Conservation (phyloP, 345 rosid genomes). For the Populus deltoides region DNA sequence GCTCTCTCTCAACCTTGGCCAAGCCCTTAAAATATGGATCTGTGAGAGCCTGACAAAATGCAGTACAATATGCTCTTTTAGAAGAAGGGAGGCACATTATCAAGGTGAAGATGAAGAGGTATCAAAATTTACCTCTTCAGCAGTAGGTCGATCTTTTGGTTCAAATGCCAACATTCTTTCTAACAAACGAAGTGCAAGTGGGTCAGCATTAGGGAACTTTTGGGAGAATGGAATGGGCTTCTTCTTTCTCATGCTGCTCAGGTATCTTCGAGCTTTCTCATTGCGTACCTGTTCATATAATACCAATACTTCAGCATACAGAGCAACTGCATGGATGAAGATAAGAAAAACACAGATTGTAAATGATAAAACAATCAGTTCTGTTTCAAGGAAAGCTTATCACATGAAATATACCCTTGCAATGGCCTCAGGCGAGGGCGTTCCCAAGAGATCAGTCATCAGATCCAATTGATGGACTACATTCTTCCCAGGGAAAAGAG, state of each 20-base stretch:
- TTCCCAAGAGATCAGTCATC: constrained; percentile 92
- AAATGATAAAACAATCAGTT: constrained; percentile 2
- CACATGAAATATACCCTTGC: constrained; percentile 61
- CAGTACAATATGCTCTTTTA: constrained; percentile 11
- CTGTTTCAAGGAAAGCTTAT: background rate
- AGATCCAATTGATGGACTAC: constrained; percentile 94
- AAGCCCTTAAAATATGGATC: constrained; percentile 90
- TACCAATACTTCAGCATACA: constrained; percentile 18
- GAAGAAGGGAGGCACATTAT: constrained; percentile 10
- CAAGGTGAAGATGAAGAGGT: background rate
- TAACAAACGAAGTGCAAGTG: constrained; percentile 81
- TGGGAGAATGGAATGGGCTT: constrained; percentile 76
- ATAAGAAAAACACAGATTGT: background rate
- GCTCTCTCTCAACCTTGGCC: constrained; percentile 95
- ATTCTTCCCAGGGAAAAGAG: constrained; percentile 95
- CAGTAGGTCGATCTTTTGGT: constrained; percentile 81
- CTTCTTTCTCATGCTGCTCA: constrained; percentile 93
- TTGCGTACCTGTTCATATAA: constrained; percentile 69
- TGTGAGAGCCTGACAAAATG: constrained; percentile 74
- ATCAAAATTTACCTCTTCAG: constrained; percentile 67
- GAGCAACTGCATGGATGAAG: background rate
- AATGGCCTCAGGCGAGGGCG: constrained; percentile 89
- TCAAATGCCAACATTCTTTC: constrained; percentile 95
- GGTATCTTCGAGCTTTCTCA: constrained; percentile 93
- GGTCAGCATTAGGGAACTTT: constrained; percentile 89